Base-by-base conservation (phyloP, 306 rosid genomes). In the Herpetospermum pedunculosum region DNA sequence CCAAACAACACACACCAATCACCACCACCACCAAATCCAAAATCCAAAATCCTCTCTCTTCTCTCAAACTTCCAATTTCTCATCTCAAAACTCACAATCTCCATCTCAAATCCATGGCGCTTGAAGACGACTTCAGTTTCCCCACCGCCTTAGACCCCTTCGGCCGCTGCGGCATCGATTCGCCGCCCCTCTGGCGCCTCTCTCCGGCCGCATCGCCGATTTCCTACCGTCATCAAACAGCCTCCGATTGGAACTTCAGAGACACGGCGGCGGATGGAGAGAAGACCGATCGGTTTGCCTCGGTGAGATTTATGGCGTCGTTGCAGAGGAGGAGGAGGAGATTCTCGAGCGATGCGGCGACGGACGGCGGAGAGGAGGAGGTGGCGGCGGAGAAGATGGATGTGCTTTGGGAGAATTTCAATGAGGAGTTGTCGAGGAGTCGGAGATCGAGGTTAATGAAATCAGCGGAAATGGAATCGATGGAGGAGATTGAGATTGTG, bases 141-240 rank as follows among this genome's bases (percentile, higher is more conserved):
- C 77, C 77, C 52, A 23, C 68, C 44, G 46, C 69, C 11, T 25
- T 25, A 8, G 67, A 73, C 3, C 38, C 49, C 6, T 38, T 28
- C 68, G 41, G 0, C 30, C 77, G 55, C 57, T 47, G 58, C 77
- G 68, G 53, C 29, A 25, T 73, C 34, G 77, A 73, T 41, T 73
- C 77, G 8, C 77, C 77, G 47, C 77, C 77, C 4, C 68, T 73
- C 68, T 73, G 77, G 77, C 69, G 25, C 21, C 38, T 55, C 34
- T 73, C 77, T 38, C 77, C 77, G 0, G 35, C 69, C 37, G 40
- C 50, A 8, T 73, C 76, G 3, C 76, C 76, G 1, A 57, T 53
- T 37, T 73, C 76, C 25, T 48, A 6, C 25, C 44, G 28, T n/a
- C 38, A n/a, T n/a, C 29, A 8, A 12, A 10, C 44, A 32, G 41